phyloP scores from a whole-genome alignment of 345 rosid genomes.

The Euphorbia pulcherrima region DNA sequence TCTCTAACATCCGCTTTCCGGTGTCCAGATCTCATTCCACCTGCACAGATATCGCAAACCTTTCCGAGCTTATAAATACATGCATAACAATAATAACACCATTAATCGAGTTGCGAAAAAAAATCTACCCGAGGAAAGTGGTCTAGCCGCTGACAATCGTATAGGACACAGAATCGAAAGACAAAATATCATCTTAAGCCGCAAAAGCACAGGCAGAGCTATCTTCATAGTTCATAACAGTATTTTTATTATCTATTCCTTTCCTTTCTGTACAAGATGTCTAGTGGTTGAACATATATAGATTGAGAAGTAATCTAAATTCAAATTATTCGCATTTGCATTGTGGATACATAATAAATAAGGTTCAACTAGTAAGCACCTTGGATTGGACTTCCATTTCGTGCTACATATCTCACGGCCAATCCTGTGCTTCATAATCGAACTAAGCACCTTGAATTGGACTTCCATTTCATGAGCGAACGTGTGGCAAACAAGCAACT shows the following conservation, averaged over 20 bases:
- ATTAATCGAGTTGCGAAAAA: too few relatives aligned
- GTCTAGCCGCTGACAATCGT: conserved; percentile 16
- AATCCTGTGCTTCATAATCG: too few relatives aligned
- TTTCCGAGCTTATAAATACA: too few relatives aligned
- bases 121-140: conserved; percentile 11
- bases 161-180: conserved; percentile 11
- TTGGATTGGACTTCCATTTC: too few relatives aligned
- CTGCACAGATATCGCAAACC: conserved; percentile 16
- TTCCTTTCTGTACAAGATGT: background rate
- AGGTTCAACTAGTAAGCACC: too few relatives aligned
- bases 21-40: background rate
- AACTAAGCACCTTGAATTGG: too few relatives aligned
- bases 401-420: too few relatives aligned
- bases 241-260: conserved; percentile 4
- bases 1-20: conserved; percentile 4
- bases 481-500: too few relatives aligned
- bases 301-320: background rate
- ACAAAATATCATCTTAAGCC: conserved; percentile 18
- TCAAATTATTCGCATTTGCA: background rate
- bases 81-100: background rate
- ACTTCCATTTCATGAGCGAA: too few relatives aligned
- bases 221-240: background rate
- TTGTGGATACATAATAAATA: background rate
- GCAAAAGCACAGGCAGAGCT: background rate
- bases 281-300: too few relatives aligned